These are phyloP conservation scores for Vanrija pseudolonga DNA, from an alignment of 1,284 basidiomycete species.

Conservation along the genomic window DNA sequence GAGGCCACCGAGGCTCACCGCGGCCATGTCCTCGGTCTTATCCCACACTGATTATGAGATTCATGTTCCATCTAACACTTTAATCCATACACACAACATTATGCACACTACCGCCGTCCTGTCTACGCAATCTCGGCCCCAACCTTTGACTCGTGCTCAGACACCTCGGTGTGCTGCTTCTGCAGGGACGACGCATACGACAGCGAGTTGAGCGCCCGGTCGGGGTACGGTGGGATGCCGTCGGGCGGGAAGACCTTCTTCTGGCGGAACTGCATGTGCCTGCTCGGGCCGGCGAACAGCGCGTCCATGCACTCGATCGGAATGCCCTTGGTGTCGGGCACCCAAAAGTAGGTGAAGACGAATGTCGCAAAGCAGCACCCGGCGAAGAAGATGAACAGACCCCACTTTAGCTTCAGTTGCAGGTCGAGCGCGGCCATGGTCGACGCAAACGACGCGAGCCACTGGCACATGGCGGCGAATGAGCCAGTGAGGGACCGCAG, in stretches of 20 bases:
- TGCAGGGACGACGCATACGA: too few relatives aligned
- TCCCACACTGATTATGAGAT: too few relatives aligned
- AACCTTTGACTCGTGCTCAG: background rate
- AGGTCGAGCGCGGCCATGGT: constrained; percentile 28
- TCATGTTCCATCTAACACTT: too few relatives aligned
- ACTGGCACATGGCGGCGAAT: constrained; percentile 22
- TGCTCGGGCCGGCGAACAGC: constrained; percentile 22
- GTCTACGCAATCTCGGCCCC: too few relatives aligned
- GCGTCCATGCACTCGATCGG: constrained; percentile 31
- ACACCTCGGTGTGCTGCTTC: background rate
- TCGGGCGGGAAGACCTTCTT: constrained; percentile 30
- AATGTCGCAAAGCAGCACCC: constrained; percentile 18
- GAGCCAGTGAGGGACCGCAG: constrained; percentile 27
- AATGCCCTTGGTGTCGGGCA: constrained; percentile 37
- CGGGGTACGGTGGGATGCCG: constrained; percentile 21
- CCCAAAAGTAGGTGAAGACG: constrained; percentile 33
- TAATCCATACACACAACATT: too few relatives aligned
- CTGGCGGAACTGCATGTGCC: constrained; percentile 24
- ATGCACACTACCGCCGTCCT: too few relatives aligned
- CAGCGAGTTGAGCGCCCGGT: background rate
- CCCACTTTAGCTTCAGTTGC: constrained; percentile 17
- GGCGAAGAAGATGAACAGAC: constrained; percentile 37
- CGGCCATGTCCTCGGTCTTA: too few relatives aligned
- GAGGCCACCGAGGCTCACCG: too few relatives aligned
- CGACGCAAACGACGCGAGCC: constrained; percentile 25